Evolutionary conservation across 805 yeast genomes (phyloP).

Genomic region (Schwanniomyces occidentalis): DNA sequence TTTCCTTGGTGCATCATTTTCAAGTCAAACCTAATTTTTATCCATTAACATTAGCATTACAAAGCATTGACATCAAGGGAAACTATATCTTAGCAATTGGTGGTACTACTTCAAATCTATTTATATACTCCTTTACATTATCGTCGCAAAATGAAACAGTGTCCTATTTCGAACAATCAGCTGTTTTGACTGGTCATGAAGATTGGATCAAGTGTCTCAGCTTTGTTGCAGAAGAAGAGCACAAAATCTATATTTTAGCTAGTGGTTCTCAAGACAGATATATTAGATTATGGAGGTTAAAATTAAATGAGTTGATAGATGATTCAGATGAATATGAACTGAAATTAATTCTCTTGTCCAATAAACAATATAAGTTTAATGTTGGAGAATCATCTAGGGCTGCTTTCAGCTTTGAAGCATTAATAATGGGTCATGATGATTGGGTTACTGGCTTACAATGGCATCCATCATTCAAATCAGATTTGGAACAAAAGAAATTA

Average conservation of each 20-base stretch:
- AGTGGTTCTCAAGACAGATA: conserved; percentile 92
- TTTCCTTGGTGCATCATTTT: conserved; percentile 29
- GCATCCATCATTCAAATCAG: conserved; percentile 50
- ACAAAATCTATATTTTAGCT: conserved; percentile 67
- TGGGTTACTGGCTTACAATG: conserved; percentile 88
- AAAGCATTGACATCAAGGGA: conserved; percentile 26
- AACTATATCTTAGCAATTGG: conserved; percentile 64
- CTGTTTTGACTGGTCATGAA: conserved; percentile 83
- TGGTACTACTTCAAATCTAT: conserved; percentile 61
- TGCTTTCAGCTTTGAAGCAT: conserved; percentile 82
- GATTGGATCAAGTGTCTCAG: conserved; percentile 88
- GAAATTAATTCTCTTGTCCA: conserved; percentile 58
- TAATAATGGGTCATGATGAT: conserved; percentile 97
- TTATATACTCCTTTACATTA: conserved; percentile 49
- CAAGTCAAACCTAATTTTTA: conserved; percentile 47
- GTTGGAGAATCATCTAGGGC: conserved; percentile 38
- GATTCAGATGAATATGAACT: conserved; percentile 54
- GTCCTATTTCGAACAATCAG: conserved; percentile 36
- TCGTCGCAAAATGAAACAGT: conserved; percentile 10
- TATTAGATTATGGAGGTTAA: conserved; percentile 84
- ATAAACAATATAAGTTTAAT: conserved; percentile 67
- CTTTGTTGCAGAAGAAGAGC: conserved; percentile 48
- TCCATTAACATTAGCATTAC: conserved; percentile 33
- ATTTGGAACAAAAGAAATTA: conserved; percentile 32
- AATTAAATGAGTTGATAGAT: conserved; percentile 55